phyloP scores from a whole-genome alignment of 805 yeast genomes.

The Lipomyces yamanashiensis region DNA sequence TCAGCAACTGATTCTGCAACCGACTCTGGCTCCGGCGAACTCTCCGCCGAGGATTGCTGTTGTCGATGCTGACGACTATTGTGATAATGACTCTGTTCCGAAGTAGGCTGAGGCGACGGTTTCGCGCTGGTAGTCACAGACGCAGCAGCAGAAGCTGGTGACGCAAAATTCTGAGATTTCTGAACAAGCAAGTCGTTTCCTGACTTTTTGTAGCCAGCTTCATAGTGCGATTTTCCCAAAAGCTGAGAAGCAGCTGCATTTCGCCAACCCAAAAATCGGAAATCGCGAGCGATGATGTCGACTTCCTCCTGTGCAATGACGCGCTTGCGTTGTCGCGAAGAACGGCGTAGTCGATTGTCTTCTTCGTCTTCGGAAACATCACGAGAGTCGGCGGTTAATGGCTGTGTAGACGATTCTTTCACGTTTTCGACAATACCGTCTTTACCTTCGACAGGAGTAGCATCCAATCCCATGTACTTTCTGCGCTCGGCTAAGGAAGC shows the following conservation, averaged over 20 bases:
- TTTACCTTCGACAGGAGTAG: background rate
- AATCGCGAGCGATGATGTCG: constrained; percentile 10
- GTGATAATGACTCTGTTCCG: background rate
- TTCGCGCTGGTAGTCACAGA: constrained; percentile 9
- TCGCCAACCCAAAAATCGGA: constrained; percentile 24
- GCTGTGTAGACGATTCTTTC: constrained; percentile 3
- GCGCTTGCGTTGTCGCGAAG: constrained; percentile 27
- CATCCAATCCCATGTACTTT: constrained; percentile 51
- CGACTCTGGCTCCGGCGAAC: constrained; percentile 1
- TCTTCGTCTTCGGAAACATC: constrained; percentile 24
- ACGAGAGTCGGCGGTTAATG: background rate
- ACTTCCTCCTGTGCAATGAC: constrained; percentile 8
- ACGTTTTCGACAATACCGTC: background rate
- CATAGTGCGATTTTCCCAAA: constrained; percentile 30
- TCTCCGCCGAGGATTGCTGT: constrained; percentile 7
- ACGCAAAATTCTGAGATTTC: constrained; percentile 15
- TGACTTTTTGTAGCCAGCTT: constrained; percentile 23
- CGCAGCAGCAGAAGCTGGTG: constrained; percentile 21
- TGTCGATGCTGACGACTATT: background rate
- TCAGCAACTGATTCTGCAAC: background rate
- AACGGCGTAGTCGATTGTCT: constrained; percentile 24
- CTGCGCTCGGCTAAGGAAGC: constrained; percentile 64
- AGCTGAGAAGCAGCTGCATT: constrained; percentile 24
- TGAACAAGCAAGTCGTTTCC: constrained; percentile 14
- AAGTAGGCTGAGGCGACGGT: constrained; percentile 11